These are phyloP conservation scores for Saturnispora besseyi DNA, from an alignment of 805 yeast genomes.

Conservation along the genomic window DNA sequence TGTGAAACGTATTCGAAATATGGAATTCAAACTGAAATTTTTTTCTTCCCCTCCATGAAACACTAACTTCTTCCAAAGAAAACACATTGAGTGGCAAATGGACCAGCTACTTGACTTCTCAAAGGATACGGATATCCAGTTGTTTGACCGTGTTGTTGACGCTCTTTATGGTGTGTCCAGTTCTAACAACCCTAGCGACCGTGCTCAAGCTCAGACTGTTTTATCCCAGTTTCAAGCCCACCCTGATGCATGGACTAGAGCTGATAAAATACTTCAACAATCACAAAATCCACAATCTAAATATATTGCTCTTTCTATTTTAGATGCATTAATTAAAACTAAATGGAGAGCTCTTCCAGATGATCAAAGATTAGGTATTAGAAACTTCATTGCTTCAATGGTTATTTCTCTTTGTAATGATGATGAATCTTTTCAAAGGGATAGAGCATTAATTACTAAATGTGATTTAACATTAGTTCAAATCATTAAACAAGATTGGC, in stretches of 20 bases:
- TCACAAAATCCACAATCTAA: conserved; percentile 80
- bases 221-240: conserved; percentile 82
- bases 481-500: conserved; percentile 97
- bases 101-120: conserved; percentile 83
- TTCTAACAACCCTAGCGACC: conserved; percentile 32
- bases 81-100: conserved; percentile 36
- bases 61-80: background rate
- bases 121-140: conserved; percentile 67
- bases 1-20: no score
- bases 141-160: conserved; percentile 77
- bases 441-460: conserved; percentile 81
- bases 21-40: background rate
- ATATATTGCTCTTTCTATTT: conserved; percentile 81
- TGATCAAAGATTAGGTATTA: conserved; percentile 83
- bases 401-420: conserved; percentile 84
- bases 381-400: conserved; percentile 91
- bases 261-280: conserved; percentile 77
- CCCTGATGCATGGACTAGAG: conserved; percentile 92
- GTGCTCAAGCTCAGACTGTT: conserved; percentile 60
- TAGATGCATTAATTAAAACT: conserved; percentile 83
- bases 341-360: conserved; percentile 90
- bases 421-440: conserved; percentile 57
- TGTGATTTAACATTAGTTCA: conserved; percentile 91
- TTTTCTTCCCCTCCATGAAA: background rate
- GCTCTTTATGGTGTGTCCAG: conserved; percentile 75